These are phyloP conservation scores for Cetradonia linearis DNA, from an alignment of 495 filamentous ascomycete genomes.

Conservation along the genomic window DNA sequence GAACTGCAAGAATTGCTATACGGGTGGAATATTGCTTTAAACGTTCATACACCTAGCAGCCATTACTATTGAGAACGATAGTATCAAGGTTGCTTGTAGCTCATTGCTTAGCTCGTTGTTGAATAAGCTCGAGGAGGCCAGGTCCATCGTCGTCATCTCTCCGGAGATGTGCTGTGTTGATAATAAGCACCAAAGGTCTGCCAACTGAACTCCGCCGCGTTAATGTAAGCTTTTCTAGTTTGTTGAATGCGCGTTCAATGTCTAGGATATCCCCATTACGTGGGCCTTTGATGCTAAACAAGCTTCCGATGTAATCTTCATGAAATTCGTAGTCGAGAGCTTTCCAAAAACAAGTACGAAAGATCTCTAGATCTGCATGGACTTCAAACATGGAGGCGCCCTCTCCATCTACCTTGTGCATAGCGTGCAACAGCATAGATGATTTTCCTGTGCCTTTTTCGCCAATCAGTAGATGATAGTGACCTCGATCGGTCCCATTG, in stretches of 20 bases:
- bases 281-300: conserved; percentile 90
- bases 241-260: conserved; percentile 94
- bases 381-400: conserved; percentile 90
- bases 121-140: conserved; percentile 85
- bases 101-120: conserved; percentile 94
- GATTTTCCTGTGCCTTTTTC: conserved; percentile 96
- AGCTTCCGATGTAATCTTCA: conserved; percentile 76
- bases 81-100: conserved; percentile 82
- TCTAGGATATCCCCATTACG: conserved; percentile 76
- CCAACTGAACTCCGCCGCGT: conserved; percentile 46
- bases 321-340: conserved; percentile 90
- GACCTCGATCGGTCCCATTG: conserved; percentile 53
- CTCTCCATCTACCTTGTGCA: conserved; percentile 80
- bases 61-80: conserved; percentile 84
- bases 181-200: conserved; percentile 71
- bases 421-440: conserved; percentile 88
- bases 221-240: conserved; percentile 89
- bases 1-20: conserved; percentile 79
- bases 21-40: conserved; percentile 81
- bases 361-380: conserved; percentile 89
- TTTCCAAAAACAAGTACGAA: conserved; percentile 83
- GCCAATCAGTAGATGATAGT: conserved; percentile 88
- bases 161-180: conserved; percentile 84
- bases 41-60: conserved; percentile 96
- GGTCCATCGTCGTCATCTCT: conserved; percentile 84